Conservation (phyloP, 2,329 filamentous ascomycete genomes). For the Botrytis sinoallii region DNA sequence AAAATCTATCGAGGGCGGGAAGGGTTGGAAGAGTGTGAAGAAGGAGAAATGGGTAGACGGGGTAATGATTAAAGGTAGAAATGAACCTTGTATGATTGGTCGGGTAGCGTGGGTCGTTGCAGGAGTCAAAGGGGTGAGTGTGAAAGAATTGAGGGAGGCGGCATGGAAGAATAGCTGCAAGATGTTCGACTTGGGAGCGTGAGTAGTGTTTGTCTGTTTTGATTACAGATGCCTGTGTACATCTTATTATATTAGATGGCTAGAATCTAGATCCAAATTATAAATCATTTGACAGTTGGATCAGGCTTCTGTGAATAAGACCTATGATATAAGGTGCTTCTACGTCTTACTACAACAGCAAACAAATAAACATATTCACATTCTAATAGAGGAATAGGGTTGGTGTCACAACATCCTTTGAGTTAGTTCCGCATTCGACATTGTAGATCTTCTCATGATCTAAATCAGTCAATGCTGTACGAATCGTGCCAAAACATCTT, state of each 20-base stretch:
- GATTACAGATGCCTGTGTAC: background rate
- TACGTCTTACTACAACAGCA: background rate
- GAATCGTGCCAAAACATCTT: background rate
- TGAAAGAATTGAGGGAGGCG: constrained; percentile 82
- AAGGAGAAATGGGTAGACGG: constrained; percentile 93
- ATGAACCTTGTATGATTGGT: constrained; percentile 85
- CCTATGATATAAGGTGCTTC: background rate
- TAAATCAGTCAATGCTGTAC: background rate
- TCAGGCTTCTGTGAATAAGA: background rate
- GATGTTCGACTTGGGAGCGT: constrained; percentile 71
- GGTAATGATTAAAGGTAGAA: constrained; percentile 88
- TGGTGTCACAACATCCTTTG: background rate
- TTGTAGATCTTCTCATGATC: background rate
- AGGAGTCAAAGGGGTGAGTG: constrained; percentile 72
- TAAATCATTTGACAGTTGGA: background rate
- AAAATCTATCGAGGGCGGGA: constrained; percentile 30
- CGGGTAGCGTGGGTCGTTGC: constrained; percentile 88
- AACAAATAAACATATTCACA: background rate
- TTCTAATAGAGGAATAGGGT: background rate
- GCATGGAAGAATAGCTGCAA: constrained; percentile 77
- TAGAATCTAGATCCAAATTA: background rate
- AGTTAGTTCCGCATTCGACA: background rate
- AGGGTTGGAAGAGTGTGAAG: constrained; percentile 77
- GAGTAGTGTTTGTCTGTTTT: background rate
- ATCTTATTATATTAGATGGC: constrained; percentile 1